Evolutionary conservation across 169 alveolate species (phyloP), one percentile per base, ranked within the genome.

Genomic region (Eimeria sp.): DNA sequence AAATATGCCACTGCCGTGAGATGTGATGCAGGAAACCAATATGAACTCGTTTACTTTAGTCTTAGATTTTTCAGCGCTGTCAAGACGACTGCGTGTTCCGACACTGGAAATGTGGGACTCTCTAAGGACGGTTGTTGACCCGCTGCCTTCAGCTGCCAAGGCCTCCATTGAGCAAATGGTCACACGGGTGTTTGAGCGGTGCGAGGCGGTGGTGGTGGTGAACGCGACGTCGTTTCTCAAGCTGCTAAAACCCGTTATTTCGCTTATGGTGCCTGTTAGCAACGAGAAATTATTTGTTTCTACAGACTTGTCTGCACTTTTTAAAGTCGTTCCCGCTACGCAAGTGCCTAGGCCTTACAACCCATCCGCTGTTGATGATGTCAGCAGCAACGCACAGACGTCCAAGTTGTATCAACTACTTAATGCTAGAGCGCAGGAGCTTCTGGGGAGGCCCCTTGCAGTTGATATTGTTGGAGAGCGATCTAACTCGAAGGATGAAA

Each of bases 201-300:
- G 92, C 67, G 78, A 57, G 92, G 92, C 92, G 43, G 73, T 61
- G 45, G 92, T 86, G 40, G 61, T 86, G 14, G 78, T 86, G 78
- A 86, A 86, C 25, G 92, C 92, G n/a, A 49, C 90, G 14, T 0
- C 27, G 5, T 47, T 86, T 3, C 61, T 61, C 22, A 86, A 58
- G 54, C 63, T 61, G 54, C 34, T 61, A 25, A 86, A 34, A 20
- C 76, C 78, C 9, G 92, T 61, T 9, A 40, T 57, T 30, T 57
- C 76, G 25, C 54, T 86, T 20, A 86, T 86, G 80, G 80, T 86
- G 27, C 92, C 92, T 14, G 78, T 86, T 40, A 61, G 78, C 80
- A n/a, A 18, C 20, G 92, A 86, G 9, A 86, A 86, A 45, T 22
- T 86, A 4, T 58, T 86, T n/a, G 67, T 86, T 43, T 86, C 92